Conservation (phyloP, 257 asterid genomes). For the Fraxinus excelsior region DNA sequence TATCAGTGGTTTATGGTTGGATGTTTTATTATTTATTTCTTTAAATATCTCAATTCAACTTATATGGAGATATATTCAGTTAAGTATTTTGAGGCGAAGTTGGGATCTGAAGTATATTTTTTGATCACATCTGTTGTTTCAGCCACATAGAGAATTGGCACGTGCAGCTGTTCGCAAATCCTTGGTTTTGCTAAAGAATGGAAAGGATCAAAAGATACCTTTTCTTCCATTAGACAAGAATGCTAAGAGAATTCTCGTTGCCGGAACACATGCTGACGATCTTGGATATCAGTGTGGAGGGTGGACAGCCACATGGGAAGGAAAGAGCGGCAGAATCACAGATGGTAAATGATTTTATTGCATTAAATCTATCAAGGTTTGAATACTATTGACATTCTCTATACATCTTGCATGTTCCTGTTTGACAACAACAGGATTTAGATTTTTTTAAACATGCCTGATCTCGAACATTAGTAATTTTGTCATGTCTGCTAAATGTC, state of each 20-base stretch:
- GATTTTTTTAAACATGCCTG: background rate
- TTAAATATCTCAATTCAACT: background rate
- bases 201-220: slow-evolving; percentile 75
- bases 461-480: background rate
- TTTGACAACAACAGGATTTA: background rate
- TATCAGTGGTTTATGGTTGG: background rate
- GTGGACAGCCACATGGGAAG: slow-evolving; percentile 92
- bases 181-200: slow-evolving; percentile 87
- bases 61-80: background rate
- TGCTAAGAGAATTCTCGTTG: slow-evolving; percentile 69
- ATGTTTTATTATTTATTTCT: background rate
- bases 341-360: slow-evolving; percentile 50
- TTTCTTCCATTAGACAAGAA: slow-evolving; percentile 80
- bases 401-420: background rate
- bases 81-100: background rate
- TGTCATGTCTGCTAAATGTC: no score
- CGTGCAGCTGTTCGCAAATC: slow-evolving; percentile 93
- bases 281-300: slow-evolving; percentile 99
- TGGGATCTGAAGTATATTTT: slow-evolving; percentile 8
- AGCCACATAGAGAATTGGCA: slow-evolving; percentile 64
- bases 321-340: slow-evolving; percentile 81
- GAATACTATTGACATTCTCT: background rate
- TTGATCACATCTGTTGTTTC: slow-evolving; percentile 13
- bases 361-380: slow-evolving; percentile 3
- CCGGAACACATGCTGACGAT: slow-evolving; percentile 95